Base-by-base conservation (phyloP, 2,329 filamentous ascomycete species). In the Trichophyton verrucosum region DNA sequence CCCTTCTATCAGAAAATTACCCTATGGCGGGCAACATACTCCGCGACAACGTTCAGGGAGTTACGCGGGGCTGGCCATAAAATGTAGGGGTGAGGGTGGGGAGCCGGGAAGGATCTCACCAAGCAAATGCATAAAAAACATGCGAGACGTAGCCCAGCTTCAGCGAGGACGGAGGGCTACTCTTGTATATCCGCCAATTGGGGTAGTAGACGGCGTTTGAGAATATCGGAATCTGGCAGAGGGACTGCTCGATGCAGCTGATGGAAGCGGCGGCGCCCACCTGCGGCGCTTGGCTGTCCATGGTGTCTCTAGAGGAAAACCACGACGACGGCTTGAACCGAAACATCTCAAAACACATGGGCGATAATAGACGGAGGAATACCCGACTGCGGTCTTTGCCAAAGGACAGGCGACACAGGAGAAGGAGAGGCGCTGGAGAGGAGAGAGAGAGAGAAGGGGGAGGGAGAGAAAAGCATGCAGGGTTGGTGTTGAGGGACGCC, bases 121-220 rank as follows among this genome's bases (percentile, higher is more conserved):
- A 81, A 62, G 88, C 88, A 80, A 89, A 91, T 11, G 88, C 87
- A 70, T 92, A 92, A 73, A 91, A 91, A 27, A 91, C 84, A 69
- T 90, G 86, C 66, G 86, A 91, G 68, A 92, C 85, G 68, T 86
- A 88, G 65, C 83, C 83, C 71, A 89, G 84, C 70, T 88, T 88
- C 69, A 92, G 76, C 60, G 84, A 84, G 0, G 83, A 87, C 0
- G 89, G 89, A 15, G 87, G 87, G 67, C 89, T 83, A 64, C 86
- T 82, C 61, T 81, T 80, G 74, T 91, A 90, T 66, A 90, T 82
- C 62, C 85, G 80, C 76, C 83, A 85, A 73, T 89, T 92, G n/a
- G 88, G 87, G 72, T 89, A 94, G 75, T 92, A 94, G 17, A 90
- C 86, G 22, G 86, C 88, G 72, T 94, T 94, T 68, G 82, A 68